Base-by-base conservation (phyloP, 2,329 filamentous ascomycete species). In the Purpureocillium takamizusanense region DNA sequence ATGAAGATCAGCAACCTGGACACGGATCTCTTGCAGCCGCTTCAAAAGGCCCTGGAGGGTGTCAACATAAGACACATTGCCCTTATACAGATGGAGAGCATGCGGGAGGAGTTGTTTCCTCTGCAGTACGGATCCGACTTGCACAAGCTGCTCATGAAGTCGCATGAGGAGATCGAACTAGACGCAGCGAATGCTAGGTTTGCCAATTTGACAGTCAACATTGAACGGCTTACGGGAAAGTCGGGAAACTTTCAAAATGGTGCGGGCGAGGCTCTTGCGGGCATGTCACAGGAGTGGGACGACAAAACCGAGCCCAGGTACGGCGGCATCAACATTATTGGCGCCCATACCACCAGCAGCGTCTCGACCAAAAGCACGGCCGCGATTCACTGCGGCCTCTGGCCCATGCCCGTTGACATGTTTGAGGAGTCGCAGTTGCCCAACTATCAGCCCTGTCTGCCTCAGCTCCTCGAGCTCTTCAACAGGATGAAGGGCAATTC, bases 371-470 rank as follows among this genome's bases (percentile, higher is more conserved):
- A 69, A 46, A 66, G 62, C 38, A 34, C 68, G 29, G 53, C 57
- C 0, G 62, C 56, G 3, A 60, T 58, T 4, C 42, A 66, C 11
- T 69, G 66, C 34, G 65, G 66, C 7, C 47, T 67, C 10, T 56
- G 52, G 1, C 64, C 65, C 2, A 42, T 69, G 7, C 54, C 62
- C 2, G 59, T 54, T 2, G 64, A 69, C 33, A 45, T 42, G 42
- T 45, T 63, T 61, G 39, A 66, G 65, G 66, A 69, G 38, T 58
- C 57, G 33, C 47, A 58, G n/a, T 51, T 63, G 12, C 60, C 67
- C 33, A 52, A 66, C 23, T 69, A 69, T 44, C 65, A 69, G 32
- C 66, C 66, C 0, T 69, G 66, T 34, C 41, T 69, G 34, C 61
- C 66, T 1, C 62, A 60, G 2, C 41, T 59, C 13, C 40, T 60